These are phyloP conservation scores for Lipomyces orientalis DNA, from an alignment of 805 yeast genomes.

Conservation along the genomic window DNA sequence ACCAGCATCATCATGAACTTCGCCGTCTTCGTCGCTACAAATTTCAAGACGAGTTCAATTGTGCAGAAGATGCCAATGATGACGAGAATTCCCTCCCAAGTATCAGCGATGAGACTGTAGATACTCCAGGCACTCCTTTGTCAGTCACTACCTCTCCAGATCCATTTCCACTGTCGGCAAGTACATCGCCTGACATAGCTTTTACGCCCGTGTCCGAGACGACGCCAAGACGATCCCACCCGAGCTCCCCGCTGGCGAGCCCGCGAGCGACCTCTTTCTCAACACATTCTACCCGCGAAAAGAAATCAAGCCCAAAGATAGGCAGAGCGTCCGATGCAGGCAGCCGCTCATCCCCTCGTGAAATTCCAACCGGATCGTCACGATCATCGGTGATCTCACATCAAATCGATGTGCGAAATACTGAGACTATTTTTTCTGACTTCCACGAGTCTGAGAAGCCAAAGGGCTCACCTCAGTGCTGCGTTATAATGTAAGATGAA, in stretches of 20 bases:
- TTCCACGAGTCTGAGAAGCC: background rate
- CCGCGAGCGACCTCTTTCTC: background rate
- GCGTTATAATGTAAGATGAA: background rate
- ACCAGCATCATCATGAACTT: background rate
- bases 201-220: background rate
- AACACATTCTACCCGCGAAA: background rate
- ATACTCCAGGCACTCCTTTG: background rate
- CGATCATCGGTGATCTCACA: background rate
- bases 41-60: background rate
- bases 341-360: background rate
- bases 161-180: background rate
- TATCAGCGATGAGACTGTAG: background rate
- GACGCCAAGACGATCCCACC: background rate
- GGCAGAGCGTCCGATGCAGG: background rate
- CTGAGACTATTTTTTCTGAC: background rate
- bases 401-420: background rate
- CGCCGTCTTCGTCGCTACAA: background rate
- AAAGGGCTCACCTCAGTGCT: background rate
- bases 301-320: background rate
- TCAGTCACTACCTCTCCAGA: background rate
- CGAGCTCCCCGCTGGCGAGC: background rate
- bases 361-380: background rate
- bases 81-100: background rate
- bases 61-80: background rate
- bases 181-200: background rate